Conservation (phyloP, 2,329 filamentous ascomycete genomes). For the Chalaropsis ovoidea region DNA sequence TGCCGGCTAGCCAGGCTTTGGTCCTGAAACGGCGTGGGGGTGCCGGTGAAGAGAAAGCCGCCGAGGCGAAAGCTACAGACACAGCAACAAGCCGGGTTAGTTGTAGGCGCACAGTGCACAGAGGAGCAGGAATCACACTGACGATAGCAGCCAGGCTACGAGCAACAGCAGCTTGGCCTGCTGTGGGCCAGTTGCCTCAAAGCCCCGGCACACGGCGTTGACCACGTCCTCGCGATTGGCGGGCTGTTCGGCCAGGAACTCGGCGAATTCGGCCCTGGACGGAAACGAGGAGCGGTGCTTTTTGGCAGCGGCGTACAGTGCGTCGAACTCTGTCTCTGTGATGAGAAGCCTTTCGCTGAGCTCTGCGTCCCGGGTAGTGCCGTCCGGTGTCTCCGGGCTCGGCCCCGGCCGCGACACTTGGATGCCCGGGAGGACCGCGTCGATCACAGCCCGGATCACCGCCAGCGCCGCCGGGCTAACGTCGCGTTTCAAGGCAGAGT, state of each 20-base stretch:
- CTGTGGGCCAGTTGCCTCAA: conserved; percentile 33
- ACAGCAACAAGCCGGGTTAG: background rate
- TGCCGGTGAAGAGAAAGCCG: conserved; percentile 57
- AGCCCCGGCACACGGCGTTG: conserved; percentile 38
- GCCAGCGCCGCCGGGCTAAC: conserved; percentile 37
- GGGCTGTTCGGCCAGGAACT: conserved; percentile 45
- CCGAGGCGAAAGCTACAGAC: conserved; percentile 48
- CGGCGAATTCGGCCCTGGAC: conserved; percentile 38
- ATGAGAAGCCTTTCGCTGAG: conserved; percentile 32
- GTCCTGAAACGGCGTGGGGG: conserved; percentile 49
- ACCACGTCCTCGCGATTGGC: conserved; percentile 45
- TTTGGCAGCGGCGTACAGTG: conserved; percentile 36
- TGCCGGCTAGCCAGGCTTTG: conserved; percentile 53
- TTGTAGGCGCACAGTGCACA: background rate
- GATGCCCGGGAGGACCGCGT: conserved; percentile 53
- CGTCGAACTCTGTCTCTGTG: conserved; percentile 42
- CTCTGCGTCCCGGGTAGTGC: conserved; percentile 22
- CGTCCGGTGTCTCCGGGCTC: too few species aligned
- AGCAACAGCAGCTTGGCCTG: conserved; percentile 34
- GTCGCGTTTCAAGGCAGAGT: conserved; percentile 27
- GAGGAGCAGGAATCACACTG: conserved; percentile 28
- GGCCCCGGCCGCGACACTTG: conserved; percentile 31
- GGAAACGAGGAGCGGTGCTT: conserved; percentile 34
- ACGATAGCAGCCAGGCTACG: conserved; percentile 38
- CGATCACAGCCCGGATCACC: conserved; percentile 44